A percentile compares a stretch with the other conserved stretches of the same genome.
Evolutionary conservation across 805 yeast genomes (phyloP).

Genomic region (Sungouiozyma intestinalis): DNA sequence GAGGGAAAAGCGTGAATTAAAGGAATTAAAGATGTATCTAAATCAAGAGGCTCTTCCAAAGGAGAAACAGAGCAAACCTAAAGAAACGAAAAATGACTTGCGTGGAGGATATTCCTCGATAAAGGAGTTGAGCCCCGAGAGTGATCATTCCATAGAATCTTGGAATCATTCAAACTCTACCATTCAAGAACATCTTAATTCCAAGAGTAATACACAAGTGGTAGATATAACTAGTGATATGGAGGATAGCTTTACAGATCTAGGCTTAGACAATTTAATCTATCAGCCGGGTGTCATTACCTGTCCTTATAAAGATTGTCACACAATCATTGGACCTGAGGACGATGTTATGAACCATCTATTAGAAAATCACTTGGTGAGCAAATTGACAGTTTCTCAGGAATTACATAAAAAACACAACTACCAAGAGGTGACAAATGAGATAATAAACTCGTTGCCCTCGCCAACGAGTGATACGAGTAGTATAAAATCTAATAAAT

Average conservation of each 20-base stretch:
- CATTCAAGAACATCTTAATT: neutral
- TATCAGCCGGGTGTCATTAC: neutral
- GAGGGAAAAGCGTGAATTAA: neutral
- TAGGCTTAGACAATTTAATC: neutral
- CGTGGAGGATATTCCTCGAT: neutral
- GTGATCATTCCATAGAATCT: neutral
- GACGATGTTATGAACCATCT: constrained; percentile 14
- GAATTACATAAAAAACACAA: neutral
- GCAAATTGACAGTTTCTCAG: constrained; percentile 5
- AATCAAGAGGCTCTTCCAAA: neutral
- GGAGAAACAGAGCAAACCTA: neutral
- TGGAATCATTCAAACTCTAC: neutral
- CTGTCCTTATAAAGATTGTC: constrained; percentile 14
- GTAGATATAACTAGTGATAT: neutral
- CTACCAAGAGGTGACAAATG: neutral
- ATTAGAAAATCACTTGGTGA: constrained; percentile 11
- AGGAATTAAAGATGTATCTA: neutral
- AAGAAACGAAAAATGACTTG: neutral
- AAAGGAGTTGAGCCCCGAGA: neutral
- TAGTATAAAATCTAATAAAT: neutral
- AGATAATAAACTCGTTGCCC: neutral
- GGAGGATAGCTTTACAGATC: neutral
- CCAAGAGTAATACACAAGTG: neutral
- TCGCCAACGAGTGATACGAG: neutral
- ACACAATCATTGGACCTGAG: constrained; percentile 2